A percentile compares a stretch with the other conserved stretches of the same genome.
These are phyloP conservation scores for Cucurbitaria berberidis DNA, from an alignment of 2,329 filamentous ascomycete genomes.

Conservation along the genomic window DNA sequence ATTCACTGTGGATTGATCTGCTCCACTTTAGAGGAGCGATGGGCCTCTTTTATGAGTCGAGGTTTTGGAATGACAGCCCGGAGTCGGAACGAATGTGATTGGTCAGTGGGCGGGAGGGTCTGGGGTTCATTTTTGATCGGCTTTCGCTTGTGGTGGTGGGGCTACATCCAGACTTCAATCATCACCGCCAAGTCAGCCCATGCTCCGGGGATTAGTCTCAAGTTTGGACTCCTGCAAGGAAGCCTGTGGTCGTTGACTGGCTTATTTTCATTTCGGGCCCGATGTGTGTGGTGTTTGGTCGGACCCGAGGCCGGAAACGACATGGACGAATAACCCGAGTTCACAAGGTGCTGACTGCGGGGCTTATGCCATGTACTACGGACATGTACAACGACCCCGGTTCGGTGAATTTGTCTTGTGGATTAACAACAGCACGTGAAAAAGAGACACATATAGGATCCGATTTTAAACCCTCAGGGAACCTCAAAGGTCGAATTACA, in stretches of 20 bases:
- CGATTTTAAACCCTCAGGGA: background rate
- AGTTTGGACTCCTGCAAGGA: background rate
- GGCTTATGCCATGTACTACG: background rate
- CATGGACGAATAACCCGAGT: background rate
- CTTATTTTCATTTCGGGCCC: background rate
- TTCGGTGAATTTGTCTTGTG: background rate
- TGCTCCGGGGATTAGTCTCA: background rate
- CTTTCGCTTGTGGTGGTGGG: conserved; percentile 5
- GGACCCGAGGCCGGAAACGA: background rate
- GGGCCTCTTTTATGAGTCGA: conserved; percentile 36
- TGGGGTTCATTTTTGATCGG: conserved; percentile 11
- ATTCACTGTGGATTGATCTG: conserved; percentile 4
- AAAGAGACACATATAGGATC: background rate
- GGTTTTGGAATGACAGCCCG: conserved; percentile 22
- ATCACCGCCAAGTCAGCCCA: conserved; percentile 8
- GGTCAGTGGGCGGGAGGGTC: conserved; percentile 18
- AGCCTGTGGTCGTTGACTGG: background rate
- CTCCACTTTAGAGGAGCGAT: conserved; percentile 15
- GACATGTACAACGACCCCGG: background rate
- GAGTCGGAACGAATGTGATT: conserved; percentile 36
- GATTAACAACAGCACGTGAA: background rate
- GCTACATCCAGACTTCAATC: conserved; percentile 1
- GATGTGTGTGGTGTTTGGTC: background rate
- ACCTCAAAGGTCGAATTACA: background rate
- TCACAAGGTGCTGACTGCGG: conserved; percentile 1